Base-by-base conservation (phyloP, 768 basidiomycete species). In the Obba rivulosa region DNA sequence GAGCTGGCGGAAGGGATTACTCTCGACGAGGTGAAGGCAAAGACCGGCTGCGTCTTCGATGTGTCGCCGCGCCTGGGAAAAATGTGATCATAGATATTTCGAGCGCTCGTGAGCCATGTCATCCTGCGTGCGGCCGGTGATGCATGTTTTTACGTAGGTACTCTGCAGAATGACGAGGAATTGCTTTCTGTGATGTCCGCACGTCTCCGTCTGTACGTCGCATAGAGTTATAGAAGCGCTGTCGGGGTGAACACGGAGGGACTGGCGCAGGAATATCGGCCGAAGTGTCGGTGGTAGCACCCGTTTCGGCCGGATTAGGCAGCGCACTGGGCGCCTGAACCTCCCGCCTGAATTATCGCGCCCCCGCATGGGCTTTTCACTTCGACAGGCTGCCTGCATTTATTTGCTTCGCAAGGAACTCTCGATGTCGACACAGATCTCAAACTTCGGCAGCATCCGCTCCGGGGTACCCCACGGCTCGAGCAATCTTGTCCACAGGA, bases 1-100 rank as follows among this genome's bases (percentile, higher is more conserved):
- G 94, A 96, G 65, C 57, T 93, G 39, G 90, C 89, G n/a, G 80
- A 85, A 53, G 93, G 92, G 2, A 81, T 85, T 22, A 82, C 81
- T 1, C 61, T 95, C 44, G 90, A 92, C 22, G 90, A 94, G 60
- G 82, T 96, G 36, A 80, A 72, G 65, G 79, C 80, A 20, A 93
- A 92, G 78, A 97, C 94, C 3, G 90, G 82, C 3, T 89, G 87
- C 46, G 80, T 83, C 23, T 96, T 94, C 70, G 76, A 76, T 51
- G 75, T 87, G 31, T 65, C 75, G 51, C 69, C 68, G 40, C 63
- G 75, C 20, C 51, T 64, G 11, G 61, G 62, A 36, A 49, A 47
- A 48, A 58, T 61, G 56, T 57, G 47, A 54, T 21, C 11, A 22
- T n/a, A 25, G 25, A n/a, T 17, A n/a, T n/a, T 34, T 39, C 13